phyloP scores from a whole-genome alignment of 1,284 basidiomycete species.

The Puccinia coronata region DNA sequence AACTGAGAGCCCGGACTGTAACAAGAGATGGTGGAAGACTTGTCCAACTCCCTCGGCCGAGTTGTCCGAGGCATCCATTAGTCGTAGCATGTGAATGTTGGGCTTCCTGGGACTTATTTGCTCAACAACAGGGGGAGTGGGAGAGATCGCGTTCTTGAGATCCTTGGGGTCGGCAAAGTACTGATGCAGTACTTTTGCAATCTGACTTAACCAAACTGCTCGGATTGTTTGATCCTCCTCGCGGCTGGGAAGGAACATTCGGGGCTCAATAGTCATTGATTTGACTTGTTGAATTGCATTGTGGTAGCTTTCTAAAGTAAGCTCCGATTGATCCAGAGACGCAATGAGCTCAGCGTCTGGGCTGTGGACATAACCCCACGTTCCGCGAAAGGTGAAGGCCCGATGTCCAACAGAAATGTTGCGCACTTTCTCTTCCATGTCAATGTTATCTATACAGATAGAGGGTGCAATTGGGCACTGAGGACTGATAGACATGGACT shows the following conservation, averaged over 20 bases:
- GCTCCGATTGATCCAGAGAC: neutral
- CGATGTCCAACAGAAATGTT: neutral
- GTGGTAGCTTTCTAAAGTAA: too few species aligned
- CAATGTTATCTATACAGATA: neutral
- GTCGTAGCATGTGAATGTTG: neutral
- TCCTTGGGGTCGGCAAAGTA: neutral
- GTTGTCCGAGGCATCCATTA: conserved; percentile 8
- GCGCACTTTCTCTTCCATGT: neutral
- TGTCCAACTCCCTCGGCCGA: neutral
- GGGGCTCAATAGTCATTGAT: too few species aligned
- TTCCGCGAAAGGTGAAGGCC: neutral
- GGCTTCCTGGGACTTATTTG: neutral
- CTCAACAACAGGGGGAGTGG: neutral
- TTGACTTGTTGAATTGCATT: too few species aligned
- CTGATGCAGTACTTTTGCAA: neutral
- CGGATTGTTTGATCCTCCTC: neutral
- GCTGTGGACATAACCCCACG: neutral
- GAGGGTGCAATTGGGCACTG: neutral
- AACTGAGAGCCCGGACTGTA: neutral
- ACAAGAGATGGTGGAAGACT: neutral
- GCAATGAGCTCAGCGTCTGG: neutral
- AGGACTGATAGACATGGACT: neutral
- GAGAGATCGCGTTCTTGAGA: too few species aligned
- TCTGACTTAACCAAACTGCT: neutral
- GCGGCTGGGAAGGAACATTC: neutral